Percentiles rank a stretch among this genome's conserved stretches.
These are phyloP conservation scores for Geum urbanum DNA, from an alignment of 306 rosid species.

Conservation along the genomic window DNA sequence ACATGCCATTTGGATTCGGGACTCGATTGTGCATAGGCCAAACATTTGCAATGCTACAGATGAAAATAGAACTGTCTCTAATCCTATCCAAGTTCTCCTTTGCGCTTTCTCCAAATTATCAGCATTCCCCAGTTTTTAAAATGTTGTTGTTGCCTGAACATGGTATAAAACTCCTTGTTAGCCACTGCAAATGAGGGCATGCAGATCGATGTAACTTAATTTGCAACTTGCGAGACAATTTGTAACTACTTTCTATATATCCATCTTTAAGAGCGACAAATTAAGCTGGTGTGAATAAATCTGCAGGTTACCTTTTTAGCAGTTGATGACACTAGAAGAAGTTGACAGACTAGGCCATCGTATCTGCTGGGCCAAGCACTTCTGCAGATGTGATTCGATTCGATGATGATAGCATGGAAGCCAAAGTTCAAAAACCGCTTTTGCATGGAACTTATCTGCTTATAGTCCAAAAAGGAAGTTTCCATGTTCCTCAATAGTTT, in stretches of 20 bases:
- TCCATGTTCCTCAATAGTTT: background rate
- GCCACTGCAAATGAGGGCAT: background rate
- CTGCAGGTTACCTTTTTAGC: background rate
- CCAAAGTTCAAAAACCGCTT: background rate
- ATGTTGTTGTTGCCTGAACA: constrained; percentile 1
- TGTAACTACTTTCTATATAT: no score
- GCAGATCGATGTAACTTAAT: no score
- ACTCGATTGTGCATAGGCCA: constrained; percentile 14
- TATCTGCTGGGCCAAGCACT: background rate
- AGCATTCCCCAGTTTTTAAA: constrained; percentile 2
- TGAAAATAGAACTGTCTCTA: constrained; percentile 12
- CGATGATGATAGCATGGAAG: background rate
- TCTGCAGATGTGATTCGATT: background rate
- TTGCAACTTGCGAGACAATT: no score
- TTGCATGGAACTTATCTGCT: background rate
- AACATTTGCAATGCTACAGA: constrained; percentile 14
- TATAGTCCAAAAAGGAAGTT: background rate
- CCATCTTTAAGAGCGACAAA: no score
- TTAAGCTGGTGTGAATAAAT: no score
- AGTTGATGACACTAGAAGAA: background rate
- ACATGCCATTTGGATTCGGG: constrained; percentile 15
- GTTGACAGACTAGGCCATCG: background rate
- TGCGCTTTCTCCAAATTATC: constrained; percentile 17
- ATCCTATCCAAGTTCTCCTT: constrained; percentile 7
- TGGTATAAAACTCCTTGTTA: constrained; percentile 7